These are phyloP conservation scores for Penicillium sp. DNA, from an alignment of 2,329 filamentous ascomycete species.

Conservation along the genomic window DNA sequence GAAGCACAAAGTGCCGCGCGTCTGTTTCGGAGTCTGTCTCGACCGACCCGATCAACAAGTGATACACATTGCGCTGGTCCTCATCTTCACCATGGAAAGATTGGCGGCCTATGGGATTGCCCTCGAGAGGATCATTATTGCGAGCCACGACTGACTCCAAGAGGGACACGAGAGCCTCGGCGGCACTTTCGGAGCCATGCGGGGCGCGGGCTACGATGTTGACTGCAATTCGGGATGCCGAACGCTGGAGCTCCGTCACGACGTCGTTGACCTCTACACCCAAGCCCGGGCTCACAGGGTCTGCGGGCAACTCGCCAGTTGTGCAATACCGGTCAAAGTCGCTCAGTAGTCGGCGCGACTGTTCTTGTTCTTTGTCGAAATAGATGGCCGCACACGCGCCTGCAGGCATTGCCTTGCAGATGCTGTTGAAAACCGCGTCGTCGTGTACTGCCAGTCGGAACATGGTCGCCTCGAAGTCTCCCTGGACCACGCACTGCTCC, in stretches of 20 bases:
- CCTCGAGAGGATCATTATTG: constrained; percentile 42
- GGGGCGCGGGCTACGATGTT: constrained; percentile 38
- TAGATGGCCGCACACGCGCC: constrained; percentile 45
- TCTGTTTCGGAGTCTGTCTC: constrained; percentile 27
- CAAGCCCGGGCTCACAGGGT: constrained; percentile 15
- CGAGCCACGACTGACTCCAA: constrained; percentile 39
- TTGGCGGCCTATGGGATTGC: constrained; percentile 35
- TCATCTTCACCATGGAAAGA: constrained; percentile 39
- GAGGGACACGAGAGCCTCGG: constrained; percentile 39
- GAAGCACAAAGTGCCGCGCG: constrained; percentile 38
- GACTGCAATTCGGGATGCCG: constrained; percentile 32
- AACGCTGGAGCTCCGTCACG: constrained; percentile 31
- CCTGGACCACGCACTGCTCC: constrained; percentile 46
- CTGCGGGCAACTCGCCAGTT: constrained; percentile 30
- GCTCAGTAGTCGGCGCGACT: constrained; percentile 34
- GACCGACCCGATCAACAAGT: constrained; percentile 40
- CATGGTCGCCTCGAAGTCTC: constrained; percentile 47
- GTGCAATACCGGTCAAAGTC: constrained; percentile 44
- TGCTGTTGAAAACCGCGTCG: constrained; percentile 41
- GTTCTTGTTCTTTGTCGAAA: constrained; percentile 44
- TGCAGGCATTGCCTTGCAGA: constrained; percentile 45
- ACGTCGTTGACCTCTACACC: constrained; percentile 32
- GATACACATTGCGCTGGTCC: constrained; percentile 45
- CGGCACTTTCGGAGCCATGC: constrained; percentile 39
- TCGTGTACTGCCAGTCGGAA: constrained; percentile 48